phyloP scores from a whole-genome alignment of 2,329 filamentous ascomycete species.

The Apiospora arundinis region DNA sequence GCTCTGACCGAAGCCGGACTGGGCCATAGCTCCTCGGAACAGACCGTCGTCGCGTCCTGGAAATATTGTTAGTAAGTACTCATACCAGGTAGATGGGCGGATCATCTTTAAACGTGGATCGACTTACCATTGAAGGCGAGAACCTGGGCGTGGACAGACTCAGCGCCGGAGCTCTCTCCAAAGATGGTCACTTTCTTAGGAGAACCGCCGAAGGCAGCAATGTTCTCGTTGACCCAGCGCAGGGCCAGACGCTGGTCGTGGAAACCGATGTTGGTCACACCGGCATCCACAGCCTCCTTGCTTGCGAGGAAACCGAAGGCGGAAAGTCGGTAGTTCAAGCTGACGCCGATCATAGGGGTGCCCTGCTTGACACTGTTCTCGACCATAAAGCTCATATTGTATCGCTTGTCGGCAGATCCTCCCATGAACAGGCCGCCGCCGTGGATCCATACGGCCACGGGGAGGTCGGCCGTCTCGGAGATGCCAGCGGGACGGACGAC shows the following conservation, averaged over 20 bases:
- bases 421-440: conserved; percentile 42
- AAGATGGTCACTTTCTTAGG: conserved; percentile 50
- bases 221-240: conserved; percentile 48
- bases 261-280: conserved; percentile 54
- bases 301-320: conserved; percentile 55
- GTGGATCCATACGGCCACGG: conserved; percentile 66
- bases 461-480: conserved; percentile 36
- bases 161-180: conserved; percentile 54
- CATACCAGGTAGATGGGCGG: neutral
- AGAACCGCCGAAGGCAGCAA: conserved; percentile 45
- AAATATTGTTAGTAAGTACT: neutral
- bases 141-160: conserved; percentile 50
- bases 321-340: conserved; percentile 54
- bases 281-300: conserved; percentile 44
- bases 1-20: conserved; percentile 52
- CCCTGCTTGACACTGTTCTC: conserved; percentile 49
- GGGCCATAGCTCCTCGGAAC: conserved; percentile 31
- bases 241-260: conserved; percentile 52
- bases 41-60: conserved; percentile 38
- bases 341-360: conserved; percentile 55
- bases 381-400: conserved; percentile 66
- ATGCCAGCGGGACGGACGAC: conserved; percentile 36
- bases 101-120: neutral
- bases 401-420: conserved; percentile 51
- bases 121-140: conserved; percentile 46